A percentile compares a stretch with the other conserved stretches of the same genome.
phyloP scores from a whole-genome alignment of 2,329 filamentous ascomycete species.

The Colletotrichum sp. region DNA sequence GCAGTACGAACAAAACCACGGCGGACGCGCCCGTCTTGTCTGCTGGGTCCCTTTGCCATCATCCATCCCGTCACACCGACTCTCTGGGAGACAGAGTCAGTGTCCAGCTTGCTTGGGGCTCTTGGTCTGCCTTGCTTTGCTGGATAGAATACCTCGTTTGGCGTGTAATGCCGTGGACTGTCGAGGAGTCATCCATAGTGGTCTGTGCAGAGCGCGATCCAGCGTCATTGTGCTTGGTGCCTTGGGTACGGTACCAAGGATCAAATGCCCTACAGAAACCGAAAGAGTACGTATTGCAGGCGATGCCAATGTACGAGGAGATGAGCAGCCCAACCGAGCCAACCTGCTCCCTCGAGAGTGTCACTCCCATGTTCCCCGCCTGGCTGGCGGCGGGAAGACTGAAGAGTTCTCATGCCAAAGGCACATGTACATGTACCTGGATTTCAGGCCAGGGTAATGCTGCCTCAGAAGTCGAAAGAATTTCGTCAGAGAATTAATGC shows the following conservation, averaged over 20 bases:
- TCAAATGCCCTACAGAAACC: neutral
- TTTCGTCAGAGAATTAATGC: constrained; percentile 16
- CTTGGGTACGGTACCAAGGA: neutral
- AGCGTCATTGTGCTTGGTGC: neutral
- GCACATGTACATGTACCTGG: neutral
- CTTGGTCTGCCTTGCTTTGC: neutral
- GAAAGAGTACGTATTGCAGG: neutral
- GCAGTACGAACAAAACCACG: neutral
- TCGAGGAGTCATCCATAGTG: neutral
- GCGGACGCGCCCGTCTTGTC: neutral
- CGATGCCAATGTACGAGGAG: neutral
- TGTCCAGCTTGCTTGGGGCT: neutral
- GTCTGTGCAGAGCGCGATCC: neutral
- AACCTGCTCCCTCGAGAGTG: neutral
- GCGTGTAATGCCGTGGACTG: neutral
- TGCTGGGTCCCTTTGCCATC: neutral
- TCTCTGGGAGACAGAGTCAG: neutral
- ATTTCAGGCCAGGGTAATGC: neutral
- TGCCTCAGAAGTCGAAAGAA: neutral
- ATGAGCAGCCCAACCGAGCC: neutral
- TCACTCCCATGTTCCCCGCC: neutral
- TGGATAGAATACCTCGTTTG: neutral
- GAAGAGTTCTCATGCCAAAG: neutral
- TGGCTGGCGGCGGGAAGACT: neutral
- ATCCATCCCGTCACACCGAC: constrained; percentile 1